Evolutionary conservation across 768 basidiomycete species (phyloP), one percentile per base, ranked within the genome.

Genomic region (Saitozyma sp.): DNA sequence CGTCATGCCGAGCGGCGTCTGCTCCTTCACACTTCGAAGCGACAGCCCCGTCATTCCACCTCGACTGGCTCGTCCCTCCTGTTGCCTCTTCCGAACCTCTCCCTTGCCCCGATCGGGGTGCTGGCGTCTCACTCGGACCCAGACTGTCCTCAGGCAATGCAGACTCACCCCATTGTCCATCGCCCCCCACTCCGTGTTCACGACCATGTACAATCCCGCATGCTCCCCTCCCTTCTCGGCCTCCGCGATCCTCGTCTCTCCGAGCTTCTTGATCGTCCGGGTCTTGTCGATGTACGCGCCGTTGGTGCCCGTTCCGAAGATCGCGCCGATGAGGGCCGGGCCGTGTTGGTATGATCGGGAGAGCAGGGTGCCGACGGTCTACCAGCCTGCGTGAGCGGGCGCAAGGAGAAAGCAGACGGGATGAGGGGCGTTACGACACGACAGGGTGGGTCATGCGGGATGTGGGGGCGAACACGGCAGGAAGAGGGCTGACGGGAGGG

Each of bases 161-260:
- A n/a, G 45, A 80, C 86, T 69, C 77, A 92, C 92, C 54, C 87
- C 84, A 80, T 96, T 98, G 80, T 99, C 91, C 81, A 98, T 96
- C 29, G 87, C 96, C 64, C 96, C 96, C 96, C 95, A 98, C 81
- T 98, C 96, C 8, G 91, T 91, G 81, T 99, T 99, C 60, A 98
- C 86, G 59, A 97, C 85, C 96, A 99, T 99, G 67, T 85, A 80
- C 17, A 79, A 69, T 50, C 79, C 76, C n/a, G 74, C 80, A 43
- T 74, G 70, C 40, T 85, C 82, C 9, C 83, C 81, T 9, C 83
- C 65, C 58, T 67, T 62, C 62, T 69, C 67, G 40, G 67, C 70
- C 60, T 72, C 69, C 55, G 59, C 54, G 62, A 81, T 85, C 29
- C 85, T 82, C 49, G 81, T 83, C 59, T 89, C 86, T 16, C 85